Evolutionary conservation across 2,329 filamentous ascomycete genomes (phyloP).

Genomic region (Fusarium temperatum): DNA sequence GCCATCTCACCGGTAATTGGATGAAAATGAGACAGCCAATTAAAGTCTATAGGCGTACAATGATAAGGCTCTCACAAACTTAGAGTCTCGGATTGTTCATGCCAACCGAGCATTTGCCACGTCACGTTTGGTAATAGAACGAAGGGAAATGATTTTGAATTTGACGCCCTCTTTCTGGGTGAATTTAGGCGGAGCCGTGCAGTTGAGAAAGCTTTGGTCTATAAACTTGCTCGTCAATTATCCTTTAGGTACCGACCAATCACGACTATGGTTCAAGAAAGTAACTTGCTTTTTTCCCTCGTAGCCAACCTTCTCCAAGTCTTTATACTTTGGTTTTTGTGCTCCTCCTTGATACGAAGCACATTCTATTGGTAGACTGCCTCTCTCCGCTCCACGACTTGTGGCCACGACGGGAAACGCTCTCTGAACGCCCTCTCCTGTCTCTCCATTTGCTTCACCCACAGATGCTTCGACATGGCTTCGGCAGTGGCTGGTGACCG

Average conservation of each 20-base stretch:
- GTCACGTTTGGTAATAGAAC: background rate
- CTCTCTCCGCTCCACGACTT: background rate
- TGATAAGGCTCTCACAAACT: background rate
- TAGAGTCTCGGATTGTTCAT: background rate
- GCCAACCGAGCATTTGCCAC: background rate
- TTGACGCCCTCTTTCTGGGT: rapidly evolving
- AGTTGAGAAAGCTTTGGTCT: too few species aligned
- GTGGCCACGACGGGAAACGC: too few species aligned
- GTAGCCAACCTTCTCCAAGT: too few species aligned
- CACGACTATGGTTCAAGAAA: background rate
- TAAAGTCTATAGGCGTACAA: rapidly evolving
- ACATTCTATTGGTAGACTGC: too few species aligned
- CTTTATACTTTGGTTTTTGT: rapidly evolving
- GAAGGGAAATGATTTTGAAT: background rate
- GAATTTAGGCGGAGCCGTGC: background rate
- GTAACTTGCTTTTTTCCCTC: background rate
- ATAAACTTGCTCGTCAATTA: background rate
- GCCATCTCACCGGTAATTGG: slow-evolving; percentile 26
- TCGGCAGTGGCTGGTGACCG: rapidly evolving
- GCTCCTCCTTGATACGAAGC: too few species aligned
- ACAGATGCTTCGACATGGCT: rapidly evolving
- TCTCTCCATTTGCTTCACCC: too few species aligned
- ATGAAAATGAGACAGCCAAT: rapidly evolving
- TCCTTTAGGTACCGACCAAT: background rate
- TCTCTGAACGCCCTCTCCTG: background rate